phyloP scores from a whole-genome alignment of 2,329 filamentous ascomycete species.

The Microdochium trichocladiopsis region DNA sequence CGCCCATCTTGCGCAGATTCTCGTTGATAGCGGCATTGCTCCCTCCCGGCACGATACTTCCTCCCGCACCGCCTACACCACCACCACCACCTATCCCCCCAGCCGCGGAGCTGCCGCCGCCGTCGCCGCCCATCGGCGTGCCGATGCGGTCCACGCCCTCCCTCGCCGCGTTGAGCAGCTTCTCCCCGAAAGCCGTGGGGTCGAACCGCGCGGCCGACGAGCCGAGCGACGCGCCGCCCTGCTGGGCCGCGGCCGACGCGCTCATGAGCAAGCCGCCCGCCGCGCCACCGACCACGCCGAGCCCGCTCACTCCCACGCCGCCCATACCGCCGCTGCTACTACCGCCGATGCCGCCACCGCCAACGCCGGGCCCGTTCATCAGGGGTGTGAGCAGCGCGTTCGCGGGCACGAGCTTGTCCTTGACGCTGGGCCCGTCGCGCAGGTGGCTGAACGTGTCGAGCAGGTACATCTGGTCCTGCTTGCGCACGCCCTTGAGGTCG shows the following conservation, averaged over 20 bases:
- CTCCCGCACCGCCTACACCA: constrained; percentile 24
- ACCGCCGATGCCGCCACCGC: constrained; percentile 9
- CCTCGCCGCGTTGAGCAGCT: constrained; percentile 78
- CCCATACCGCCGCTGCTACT: constrained; percentile 2
- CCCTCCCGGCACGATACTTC: constrained; percentile 9
- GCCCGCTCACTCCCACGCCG: constrained; percentile 8
- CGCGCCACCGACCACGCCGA: constrained; percentile 30
- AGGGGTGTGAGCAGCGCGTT: constrained; percentile 67
- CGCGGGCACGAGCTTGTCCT: constrained; percentile 62
- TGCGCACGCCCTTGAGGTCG: constrained; percentile 87
- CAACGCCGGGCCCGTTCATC: constrained; percentile 35
- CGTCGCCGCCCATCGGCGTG: constrained; percentile 34
- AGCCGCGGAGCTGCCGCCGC: constrained; percentile 20
- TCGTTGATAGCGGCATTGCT: constrained; percentile 76
- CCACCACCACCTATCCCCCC: constrained; percentile 13
- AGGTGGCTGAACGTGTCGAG: constrained; percentile 79
- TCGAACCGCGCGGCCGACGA: constrained; percentile 55
- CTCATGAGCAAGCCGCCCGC: constrained; percentile 36
- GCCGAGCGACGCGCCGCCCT: constrained; percentile 20
- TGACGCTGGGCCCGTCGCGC: constrained; percentile 64
- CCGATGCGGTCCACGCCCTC: constrained; percentile 77
- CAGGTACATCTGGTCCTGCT: constrained; percentile 73
- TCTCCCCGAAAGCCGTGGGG: constrained; percentile 74
- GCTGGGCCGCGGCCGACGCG: constrained; percentile 22
- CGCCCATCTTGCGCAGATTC: constrained; percentile 91